Evolutionary conservation across 179 eudicot species (phyloP), one percentile per base, ranked within the genome.

Genomic region (Spergularia azorica): DNA sequence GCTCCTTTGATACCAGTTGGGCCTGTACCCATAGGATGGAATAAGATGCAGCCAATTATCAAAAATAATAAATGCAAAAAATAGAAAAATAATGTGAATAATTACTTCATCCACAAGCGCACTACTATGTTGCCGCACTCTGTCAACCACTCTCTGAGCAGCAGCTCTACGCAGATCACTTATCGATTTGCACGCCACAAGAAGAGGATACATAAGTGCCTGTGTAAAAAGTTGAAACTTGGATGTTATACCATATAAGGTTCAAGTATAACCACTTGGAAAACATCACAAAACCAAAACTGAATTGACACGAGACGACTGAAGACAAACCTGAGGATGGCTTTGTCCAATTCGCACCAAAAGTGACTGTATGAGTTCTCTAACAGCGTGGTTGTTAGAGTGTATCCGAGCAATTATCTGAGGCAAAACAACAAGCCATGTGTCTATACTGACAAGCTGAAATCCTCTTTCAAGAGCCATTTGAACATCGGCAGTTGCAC

Each of bases 141-240:
- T 88, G 79, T 96, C 98, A 75, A 96, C 98, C 60, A 96, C 99
- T 86, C 88, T 97, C 77, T 92, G 88, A 67, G 99, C 98, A 18
- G 98, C 98, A 82, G 94, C 92, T 86, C 84, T 94, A 66, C 98
- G 94, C 72, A 92, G 83, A 68, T 88, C 92, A 87, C 99, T 96
- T 78, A 94, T 89, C 64, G 99, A 92, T 85, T 94, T 96, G 86
- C 99, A 96, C 52, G 99, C 99, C 85, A 96, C 97, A 71, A 96
- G 98, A 81, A 96, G 98, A 60, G 99, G 98, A 83, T 96, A 96
- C 98, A 96, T 92, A 80, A 94, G 98, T 81, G 99, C 99, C 99
- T 96, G 89, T 56, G 17, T 39, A 78, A 41, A 58, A 32, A 65
- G 43, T 63, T 70, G 54, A 46, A 62, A 65, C 9, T 17, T 20